Evolutionary conservation across 257 asterid species (phyloP), one percentile per base, ranked within the genome.

Genomic region (Ophiorrhiza pumila): DNA sequence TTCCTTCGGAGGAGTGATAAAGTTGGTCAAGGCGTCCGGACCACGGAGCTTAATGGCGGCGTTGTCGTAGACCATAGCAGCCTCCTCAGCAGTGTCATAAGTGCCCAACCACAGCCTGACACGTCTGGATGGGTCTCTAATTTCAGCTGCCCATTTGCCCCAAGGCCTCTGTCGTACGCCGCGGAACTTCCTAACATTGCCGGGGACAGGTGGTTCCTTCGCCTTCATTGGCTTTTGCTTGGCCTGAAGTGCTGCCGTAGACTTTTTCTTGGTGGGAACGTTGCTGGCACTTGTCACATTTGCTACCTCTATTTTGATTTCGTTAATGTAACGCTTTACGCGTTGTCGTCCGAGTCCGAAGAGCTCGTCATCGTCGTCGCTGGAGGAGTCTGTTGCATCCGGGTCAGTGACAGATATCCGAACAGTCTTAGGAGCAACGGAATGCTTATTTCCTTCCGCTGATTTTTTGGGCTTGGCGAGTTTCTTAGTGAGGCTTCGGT

Each of bases 361-460:
- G 10, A 83, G 75, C 55, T 55, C 78, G 2, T 77, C 93, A 1
- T 91, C 96, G 2, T 88, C 98, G 29, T 83, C 97, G 56, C 91
- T 77, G 5, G 94, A 86, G 1, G 98, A 93, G 56, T 93, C 98
- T 0, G 98, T 93, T 14, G 98, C 98, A 34, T 93, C 87, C 0
- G 92, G 87, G 69, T 93, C 98, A 0, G 89, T 88, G 0, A 91
- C 88, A 0, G 89, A 77, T 12, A 93, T 79, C 47, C 88, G 73
- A 2, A 93, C 86, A 0, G 86, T 74, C 71, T 46, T 87, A 0
- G 88, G 86, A 12, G 58, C 14, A 14, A 39, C 39, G 35, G 65
- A 31, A 61, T 20, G 55, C 80, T 5, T 41, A n/a, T n/a, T n/a
- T 32, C 41, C 39, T 5, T 81, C 76, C 1, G 69, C 18, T 20